Evolutionary conservation across 116 monocot genomes (phyloP), one percentile per base, ranked within the genome.

Genomic region (Iris pallida): DNA sequence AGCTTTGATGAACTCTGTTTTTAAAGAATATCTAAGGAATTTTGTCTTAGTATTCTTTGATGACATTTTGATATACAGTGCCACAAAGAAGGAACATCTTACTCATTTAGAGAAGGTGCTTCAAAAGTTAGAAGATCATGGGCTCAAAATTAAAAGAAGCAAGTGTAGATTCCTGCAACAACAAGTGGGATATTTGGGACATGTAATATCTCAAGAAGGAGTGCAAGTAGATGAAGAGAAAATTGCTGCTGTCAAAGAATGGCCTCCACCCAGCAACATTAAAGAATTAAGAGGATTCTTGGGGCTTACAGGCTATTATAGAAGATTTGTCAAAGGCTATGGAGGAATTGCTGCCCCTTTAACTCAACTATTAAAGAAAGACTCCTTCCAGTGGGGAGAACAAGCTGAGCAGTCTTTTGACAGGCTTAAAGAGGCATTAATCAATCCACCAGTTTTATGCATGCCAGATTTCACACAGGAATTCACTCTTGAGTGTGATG

Each of bases 201-300:
- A 77, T 14, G 55, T 71, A 7, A 57, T 77, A 7, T n/a, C n/a
- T n/a, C 6, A 1, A n/a, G 0, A 20, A 0, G 63, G 57, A 1
- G 60, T 77, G 0, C 1, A 4, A 0, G 44, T 52, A 3, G 71
- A 78, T 53, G 17, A 20, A 4, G 40, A 17, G 1, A 78, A 78
- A 16, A 17, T 59, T 4, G 0, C n/a, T 1, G 77, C 47, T 0
- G 43, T 78, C 6, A 0, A 5, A 4, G 14, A 48, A 0, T 78
- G 65, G 77, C 71, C 47, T 0, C 0, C 9, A 5, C 77, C 70
- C 8, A 71, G 40, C 15, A 16, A 57, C 9, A 13, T 40, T 0
- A 56, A 12, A 17, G 65, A 71, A 19, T 40, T 78, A 7, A 19
- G 71, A 0, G 64, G 65, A 12, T 78, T 78, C 12, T n/a, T 82